phyloP scores from a whole-genome alignment of 768 basidiomycete species.

The Mycena latifolia region DNA sequence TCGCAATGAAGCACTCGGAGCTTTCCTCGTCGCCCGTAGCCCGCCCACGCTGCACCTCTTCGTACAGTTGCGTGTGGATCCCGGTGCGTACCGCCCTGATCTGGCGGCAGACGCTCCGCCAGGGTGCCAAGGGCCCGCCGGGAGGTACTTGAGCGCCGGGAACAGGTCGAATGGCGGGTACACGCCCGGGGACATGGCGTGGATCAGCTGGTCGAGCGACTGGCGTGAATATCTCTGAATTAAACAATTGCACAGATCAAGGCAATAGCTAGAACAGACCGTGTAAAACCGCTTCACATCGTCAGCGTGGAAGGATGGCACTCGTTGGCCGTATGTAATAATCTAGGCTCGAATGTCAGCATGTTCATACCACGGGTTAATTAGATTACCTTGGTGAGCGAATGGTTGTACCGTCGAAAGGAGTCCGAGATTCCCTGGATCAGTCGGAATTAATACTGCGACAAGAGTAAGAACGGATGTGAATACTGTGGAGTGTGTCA shows the following conservation, averaged over 20 bases:
- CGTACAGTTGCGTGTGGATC: not conserved
- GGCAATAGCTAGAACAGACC: not conserved
- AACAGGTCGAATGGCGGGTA: conserved; percentile 13
- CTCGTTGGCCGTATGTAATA: conserved; percentile 8
- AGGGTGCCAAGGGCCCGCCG: conserved; percentile 6
- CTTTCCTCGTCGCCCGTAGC: conserved; percentile 13
- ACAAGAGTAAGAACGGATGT: not conserved
- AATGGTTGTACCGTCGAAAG: conserved; percentile 8
- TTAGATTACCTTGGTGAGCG: conserved; percentile 6
- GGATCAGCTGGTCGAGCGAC: conserved; percentile 8
- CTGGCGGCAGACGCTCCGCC: not conserved
- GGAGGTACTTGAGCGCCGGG: conserved; percentile 14
- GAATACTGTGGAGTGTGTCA: not conserved
- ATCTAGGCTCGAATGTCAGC: not conserved
- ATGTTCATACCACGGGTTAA: not conserved
- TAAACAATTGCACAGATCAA: too few species aligned
- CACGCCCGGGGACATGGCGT: not conserved
- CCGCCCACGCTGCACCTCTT: not conserved
- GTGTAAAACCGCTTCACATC: conserved; percentile 2
- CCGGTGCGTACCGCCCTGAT: not conserved
- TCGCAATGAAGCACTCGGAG: conserved; percentile 4
- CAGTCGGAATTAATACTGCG: not conserved
- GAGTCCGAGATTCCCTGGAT: conserved; percentile 10
- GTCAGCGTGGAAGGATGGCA: not conserved
- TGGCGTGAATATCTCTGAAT: not conserved